Evolutionary conservation across 2,329 filamentous ascomycete genomes (phyloP), one percentile per base, ranked within the genome.

Genomic region (Ceratocystis diversiconidia): DNA sequence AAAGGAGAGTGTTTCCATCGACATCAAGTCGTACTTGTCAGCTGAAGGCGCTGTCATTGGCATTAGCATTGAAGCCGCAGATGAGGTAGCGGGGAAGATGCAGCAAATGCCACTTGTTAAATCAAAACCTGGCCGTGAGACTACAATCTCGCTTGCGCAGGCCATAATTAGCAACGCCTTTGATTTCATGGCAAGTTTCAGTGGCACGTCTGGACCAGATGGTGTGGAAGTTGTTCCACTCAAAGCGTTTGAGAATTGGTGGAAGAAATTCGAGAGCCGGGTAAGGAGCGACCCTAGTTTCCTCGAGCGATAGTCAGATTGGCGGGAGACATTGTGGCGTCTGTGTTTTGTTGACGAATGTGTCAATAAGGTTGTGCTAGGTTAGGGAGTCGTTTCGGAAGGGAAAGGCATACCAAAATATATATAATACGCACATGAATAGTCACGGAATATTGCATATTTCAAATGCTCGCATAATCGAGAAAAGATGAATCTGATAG

Each of bases 151-250:
- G 1, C 80, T 99, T 28, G 94, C 94, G 36, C 91, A 97, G 76
- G 81, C 90, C 69, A 96, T 99, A 71, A 97, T 99, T 71, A 88
- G 90, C 71, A 96, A 96, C 75, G 94, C 92, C 15, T 99, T 97
- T 75, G 96, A 99, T 76, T 97, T 96, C 74, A 79, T 99, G 66
- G 85, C 92, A 2, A 88, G 90, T 71, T 97, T 95, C 78, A 89
- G 87, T 67, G 84, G 85, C 46, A 81, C 82, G 66, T 79, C 79
- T 1, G 80, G 80, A 1, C 77, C 78, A 30, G 81, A 79, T 1
- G 88, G 88, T 0, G 83, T 88, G 59, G 92, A 97, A 74, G 88
- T 95, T 12, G 89, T 99, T 28, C 92, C 94, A n/a, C 76, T 99
- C 69, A 94, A 89, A 76, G 90, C 89, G 4, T 99, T 99, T 74